Percentiles rank a stretch among this genome's conserved stretches.
These are phyloP conservation scores for Trichocladium uniseriatum DNA, from an alignment of 495 filamentous ascomycete species.

Conservation along the genomic window DNA sequence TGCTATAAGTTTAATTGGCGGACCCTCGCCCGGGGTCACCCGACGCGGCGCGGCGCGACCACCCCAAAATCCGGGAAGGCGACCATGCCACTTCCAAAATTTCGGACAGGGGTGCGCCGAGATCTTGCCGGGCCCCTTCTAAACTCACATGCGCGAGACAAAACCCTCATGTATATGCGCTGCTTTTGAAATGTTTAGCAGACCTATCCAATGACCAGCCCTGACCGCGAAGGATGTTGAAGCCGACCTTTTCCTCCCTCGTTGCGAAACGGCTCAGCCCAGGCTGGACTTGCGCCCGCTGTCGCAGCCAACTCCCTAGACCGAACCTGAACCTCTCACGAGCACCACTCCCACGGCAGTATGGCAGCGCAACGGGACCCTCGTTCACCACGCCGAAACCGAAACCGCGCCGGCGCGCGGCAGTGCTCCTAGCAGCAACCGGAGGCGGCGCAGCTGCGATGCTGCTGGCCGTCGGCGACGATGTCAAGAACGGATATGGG, in stretches of 20 bases:
- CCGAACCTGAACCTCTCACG: slow-evolving; percentile 18
- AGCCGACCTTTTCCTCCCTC: slow-evolving; percentile 15
- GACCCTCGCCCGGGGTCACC: slow-evolving; percentile 2
- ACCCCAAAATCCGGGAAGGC: not conserved
- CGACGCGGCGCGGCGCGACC: slow-evolving; percentile 4
- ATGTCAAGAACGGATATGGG: slow-evolving; percentile 61
- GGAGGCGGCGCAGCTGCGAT: slow-evolving; percentile 48
- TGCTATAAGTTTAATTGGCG: not conserved
- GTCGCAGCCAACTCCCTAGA: slow-evolving; percentile 27
- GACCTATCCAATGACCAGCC: not conserved
- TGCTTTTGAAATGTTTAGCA: not conserved
- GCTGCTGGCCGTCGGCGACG: slow-evolving; percentile 59
- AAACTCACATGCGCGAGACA: not conserved
- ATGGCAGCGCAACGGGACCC: slow-evolving; percentile 20
- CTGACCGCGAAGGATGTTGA: slow-evolving; percentile 11
- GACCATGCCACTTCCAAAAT: slow-evolving; percentile 2
- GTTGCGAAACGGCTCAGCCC: slow-evolving; percentile 13
- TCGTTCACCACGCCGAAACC: not conserved
- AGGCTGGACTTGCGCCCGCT: slow-evolving; percentile 35
- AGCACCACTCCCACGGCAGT: slow-evolving; percentile 21
- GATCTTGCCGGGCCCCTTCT: not conserved
- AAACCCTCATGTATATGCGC: not conserved
- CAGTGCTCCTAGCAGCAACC: slow-evolving; percentile 24
- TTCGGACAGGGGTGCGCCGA: slow-evolving; percentile 1
- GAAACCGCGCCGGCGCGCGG: slow-evolving; percentile 11